Base-by-base conservation (phyloP, 345 rosid genomes). In the Gossypium stocksii region DNA sequence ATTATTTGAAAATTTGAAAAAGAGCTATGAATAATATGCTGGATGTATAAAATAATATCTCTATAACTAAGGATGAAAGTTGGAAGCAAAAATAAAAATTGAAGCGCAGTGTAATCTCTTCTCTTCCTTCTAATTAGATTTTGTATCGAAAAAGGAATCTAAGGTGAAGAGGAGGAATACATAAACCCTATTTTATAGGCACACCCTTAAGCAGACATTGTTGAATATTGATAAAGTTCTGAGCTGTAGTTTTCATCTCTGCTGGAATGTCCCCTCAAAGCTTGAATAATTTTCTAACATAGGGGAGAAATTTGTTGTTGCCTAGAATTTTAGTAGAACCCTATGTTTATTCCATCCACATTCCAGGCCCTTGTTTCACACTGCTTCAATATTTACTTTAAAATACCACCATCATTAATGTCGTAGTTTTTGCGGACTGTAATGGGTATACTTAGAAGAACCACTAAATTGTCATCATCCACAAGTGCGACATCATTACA, bases 401-500 rank as follows among this genome's bases (percentile, higher is more conserved):
- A 45, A 34, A 34, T 34, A 34, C 7, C 53, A 49, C 17, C 17
- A 13, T 49, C 53, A 49, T 49, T 49, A 53, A 53, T 53, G 58
- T 56, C 20, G 10, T 20, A 56, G 60, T 56, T 19, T 19, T 8
- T 2, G 25, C 60, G 29, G 20, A 29, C 1, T 57, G 12, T 11
- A 58, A 23, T 58, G 27, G 5, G 48, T 3, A 38, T 17, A 9
- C 68, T 43, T 65, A 19, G 34, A 68, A 34, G 41, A 34, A 34
- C 41, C 0, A 68, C 22, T 49, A 4, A n/a, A 15, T 48, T 48
- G 15, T 7, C 58, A 27, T 70, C 45, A 49, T 70, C 73, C 46
- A 17, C 68, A 63, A 17, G 68, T 8, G 68, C 48, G n/a, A 63
- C 66, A 63, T 63, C 68, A 64, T 41, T 64, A 64, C 68, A n/a